Conservation (phyloP, 2,329 filamentous ascomycete species). For the Aspergillus uvarum region DNA sequence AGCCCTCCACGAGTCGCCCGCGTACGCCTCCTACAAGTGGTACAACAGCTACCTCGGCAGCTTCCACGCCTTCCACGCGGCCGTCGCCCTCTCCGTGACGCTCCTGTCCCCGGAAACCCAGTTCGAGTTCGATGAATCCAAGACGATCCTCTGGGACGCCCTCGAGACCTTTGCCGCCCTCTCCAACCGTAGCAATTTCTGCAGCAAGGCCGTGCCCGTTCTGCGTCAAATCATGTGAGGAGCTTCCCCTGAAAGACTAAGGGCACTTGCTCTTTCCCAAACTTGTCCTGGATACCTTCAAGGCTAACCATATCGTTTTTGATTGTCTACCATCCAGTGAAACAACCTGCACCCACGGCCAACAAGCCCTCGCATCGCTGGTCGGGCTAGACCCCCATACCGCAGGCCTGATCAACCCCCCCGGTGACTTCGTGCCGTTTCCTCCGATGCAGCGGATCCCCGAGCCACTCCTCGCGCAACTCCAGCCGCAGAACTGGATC, state of each 20-base stretch:
- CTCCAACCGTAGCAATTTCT: constrained; percentile 37
- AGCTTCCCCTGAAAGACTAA: background rate
- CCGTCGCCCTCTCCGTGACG: constrained; percentile 33
- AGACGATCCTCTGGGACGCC: constrained; percentile 29
- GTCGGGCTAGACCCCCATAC: background rate
- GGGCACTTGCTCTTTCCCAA: no score
- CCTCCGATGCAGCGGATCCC: constrained; percentile 11
- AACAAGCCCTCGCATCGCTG: constrained; percentile 14
- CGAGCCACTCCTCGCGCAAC: constrained; percentile 21
- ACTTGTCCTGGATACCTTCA: background rate
- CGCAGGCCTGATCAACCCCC: constrained; percentile 14
- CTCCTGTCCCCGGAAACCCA: constrained; percentile 30
- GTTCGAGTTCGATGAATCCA: constrained; percentile 31
- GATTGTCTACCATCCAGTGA: constrained; percentile 18
- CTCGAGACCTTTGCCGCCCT: constrained; percentile 35
- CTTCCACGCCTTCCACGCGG: constrained; percentile 45
- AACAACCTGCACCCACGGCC: constrained; percentile 21
- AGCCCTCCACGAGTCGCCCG: constrained; percentile 29
- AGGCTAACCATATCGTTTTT: background rate
- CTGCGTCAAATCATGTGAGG: constrained; percentile 36
- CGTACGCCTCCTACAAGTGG: constrained; percentile 41
- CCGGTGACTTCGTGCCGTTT: constrained; percentile 13
- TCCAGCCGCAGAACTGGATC: constrained; percentile 39
- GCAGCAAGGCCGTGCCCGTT: constrained; percentile 38
- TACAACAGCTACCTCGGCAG: constrained; percentile 41